Base-by-base conservation (phyloP, 2,329 filamentous ascomycete genomes). In the Trichoderma afroharzianum region DNA sequence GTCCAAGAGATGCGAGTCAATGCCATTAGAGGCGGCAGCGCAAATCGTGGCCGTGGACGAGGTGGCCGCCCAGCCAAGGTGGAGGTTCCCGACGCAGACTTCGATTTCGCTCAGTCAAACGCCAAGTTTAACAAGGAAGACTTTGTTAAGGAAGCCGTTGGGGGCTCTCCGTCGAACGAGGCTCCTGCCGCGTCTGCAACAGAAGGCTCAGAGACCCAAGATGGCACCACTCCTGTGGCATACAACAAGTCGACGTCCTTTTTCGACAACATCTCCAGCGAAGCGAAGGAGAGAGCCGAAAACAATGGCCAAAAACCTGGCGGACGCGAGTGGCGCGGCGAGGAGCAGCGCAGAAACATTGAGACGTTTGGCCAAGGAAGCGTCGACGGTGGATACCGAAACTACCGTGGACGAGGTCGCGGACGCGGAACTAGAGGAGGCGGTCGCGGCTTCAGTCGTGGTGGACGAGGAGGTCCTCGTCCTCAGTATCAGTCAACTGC, bases 331-430 rank as follows among this genome's bases (percentile, higher is more conserved):
- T 97, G 96, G 90, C 91, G 96, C 68, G 92, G 91, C 50, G 94
- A 98, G 81, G 96, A 98, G 80, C 93, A 97, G 80, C 94, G 92
- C 81, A 94, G 94, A 84, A 98, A 98, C 80, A 93, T 99, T 79
- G 96, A 99, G 83, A 99, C 96, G 0, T 99, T 99, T 76, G 96
- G 96, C 9, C 95, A 98, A 81, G 95, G 95, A 68, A 98, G 94
- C 76, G 95, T 99, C 26, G 96, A 99, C 76, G 91, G 90, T 64
- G 88, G 90, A 18, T 92, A 90, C 80, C 88, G 92, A 73, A 91
- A 93, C 74, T 96, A 91, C 81, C 91, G 94, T 66, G 93, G 94
- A 33, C 88, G 94, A 57, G 93, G 93, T 43, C 90, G 94, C 71
- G 93, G 93, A 26, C 88, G 92, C 32, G 57, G 67, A 30, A 36